phyloP scores from a whole-genome alignment of 1,284 basidiomycete species.

The Rhodotorula mucilaginosa region DNA sequence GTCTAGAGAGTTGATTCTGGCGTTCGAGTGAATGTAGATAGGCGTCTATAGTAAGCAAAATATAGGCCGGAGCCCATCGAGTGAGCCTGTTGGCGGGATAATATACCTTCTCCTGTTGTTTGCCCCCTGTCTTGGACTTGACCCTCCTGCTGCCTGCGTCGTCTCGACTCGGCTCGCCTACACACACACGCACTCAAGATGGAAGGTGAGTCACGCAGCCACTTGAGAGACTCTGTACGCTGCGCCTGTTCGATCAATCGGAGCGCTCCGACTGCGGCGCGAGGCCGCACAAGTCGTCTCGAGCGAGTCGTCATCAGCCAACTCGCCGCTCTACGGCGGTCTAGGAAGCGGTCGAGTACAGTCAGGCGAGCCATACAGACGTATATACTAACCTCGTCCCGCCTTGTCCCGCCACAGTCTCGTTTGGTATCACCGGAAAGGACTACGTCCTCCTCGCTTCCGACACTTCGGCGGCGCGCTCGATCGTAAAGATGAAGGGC shows the following conservation, averaged over 20 bases:
- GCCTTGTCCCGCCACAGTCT: conserved; percentile 20
- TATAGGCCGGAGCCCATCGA: too few relatives aligned
- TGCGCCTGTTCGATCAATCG: too few relatives aligned
- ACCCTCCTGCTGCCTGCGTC: too few relatives aligned
- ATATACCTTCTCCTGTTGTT: too few relatives aligned
- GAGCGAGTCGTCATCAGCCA: conserved; percentile 1
- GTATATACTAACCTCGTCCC: neutral
- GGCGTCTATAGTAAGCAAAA: too few relatives aligned
- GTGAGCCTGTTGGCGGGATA: neutral
- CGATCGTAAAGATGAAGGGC: conserved; percentile 95
- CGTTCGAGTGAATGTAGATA: too few relatives aligned
- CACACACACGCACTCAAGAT: neutral
- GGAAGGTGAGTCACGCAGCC: neutral
- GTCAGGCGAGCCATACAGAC: neutral
- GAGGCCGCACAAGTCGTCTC: neutral
- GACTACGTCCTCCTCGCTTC: conserved; percentile 88
- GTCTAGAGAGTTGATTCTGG: too few relatives aligned
- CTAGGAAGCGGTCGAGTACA: conserved; percentile 23
- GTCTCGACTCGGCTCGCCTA: neutral
- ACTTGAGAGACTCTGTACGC: neutral
- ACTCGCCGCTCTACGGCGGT: neutral
- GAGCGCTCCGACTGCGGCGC: neutral
- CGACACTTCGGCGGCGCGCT: conserved; percentile 82
- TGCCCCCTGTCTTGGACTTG: too few relatives aligned
- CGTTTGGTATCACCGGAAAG: conserved; percentile 65